A percentile compares a stretch with the other conserved stretches of the same genome.
Evolutionary conservation across 305 asterid genomes (phyloP).

Genomic region (Fraxinus velutina): DNA sequence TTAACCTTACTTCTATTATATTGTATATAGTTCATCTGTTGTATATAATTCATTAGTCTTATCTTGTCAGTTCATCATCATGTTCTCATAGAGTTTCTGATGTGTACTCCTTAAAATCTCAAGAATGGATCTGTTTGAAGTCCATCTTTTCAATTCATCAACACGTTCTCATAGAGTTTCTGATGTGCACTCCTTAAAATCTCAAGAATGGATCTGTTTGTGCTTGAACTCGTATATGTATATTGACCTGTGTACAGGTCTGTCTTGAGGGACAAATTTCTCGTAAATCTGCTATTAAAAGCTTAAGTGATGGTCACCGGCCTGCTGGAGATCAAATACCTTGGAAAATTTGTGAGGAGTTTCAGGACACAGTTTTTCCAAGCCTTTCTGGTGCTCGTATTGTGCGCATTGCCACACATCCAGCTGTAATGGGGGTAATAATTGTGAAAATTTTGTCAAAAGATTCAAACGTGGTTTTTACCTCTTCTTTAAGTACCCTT

Average conservation of each 20-base stretch:
- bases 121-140: background rate
- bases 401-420: conserved; percentile 96
- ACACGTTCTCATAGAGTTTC: background rate
- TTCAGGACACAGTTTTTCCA: conserved; percentile 63
- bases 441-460: conserved; percentile 6
- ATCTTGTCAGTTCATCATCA: too few species aligned
- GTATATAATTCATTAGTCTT: background rate
- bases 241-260: conserved; percentile 39
- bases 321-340: conserved; percentile 93
- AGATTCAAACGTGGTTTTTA: background rate
- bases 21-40: background rate
- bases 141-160: background rate
- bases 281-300: conserved; percentile 55
- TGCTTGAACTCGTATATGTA: conserved; percentile 15
- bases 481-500: background rate
- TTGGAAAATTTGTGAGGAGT: conserved; percentile 84
- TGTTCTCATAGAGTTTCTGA: background rate
- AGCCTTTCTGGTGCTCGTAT: conserved; percentile 92
- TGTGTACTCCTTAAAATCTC: background rate
- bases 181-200: background rate
- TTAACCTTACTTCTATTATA: background rate
- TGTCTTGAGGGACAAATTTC: conserved; percentile 89
- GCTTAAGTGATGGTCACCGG: conserved; percentile 63
- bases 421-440: conserved; percentile 88
- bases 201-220: background rate